Evolutionary conservation across 768 basidiomycete genomes (phyloP).

Genomic region (Russula emetica): DNA sequence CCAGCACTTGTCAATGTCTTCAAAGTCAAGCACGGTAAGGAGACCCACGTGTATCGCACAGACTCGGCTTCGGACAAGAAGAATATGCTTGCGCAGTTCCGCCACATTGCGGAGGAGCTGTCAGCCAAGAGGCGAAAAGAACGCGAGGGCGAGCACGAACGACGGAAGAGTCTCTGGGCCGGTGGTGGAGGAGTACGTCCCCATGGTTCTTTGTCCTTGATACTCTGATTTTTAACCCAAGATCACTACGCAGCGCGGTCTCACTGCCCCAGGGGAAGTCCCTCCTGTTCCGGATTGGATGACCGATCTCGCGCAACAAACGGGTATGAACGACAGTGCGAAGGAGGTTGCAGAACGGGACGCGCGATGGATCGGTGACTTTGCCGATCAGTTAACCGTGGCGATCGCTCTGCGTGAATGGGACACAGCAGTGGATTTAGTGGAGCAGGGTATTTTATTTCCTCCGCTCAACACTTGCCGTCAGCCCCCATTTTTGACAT

Average conservation of each 20-base stretch:
- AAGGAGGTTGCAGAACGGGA: constrained; percentile 80
- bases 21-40: constrained; percentile 90
- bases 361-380: constrained; percentile 83
- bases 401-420: constrained; percentile 87
- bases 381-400: constrained; percentile 87
- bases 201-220: neutral
- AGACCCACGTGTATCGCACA: constrained; percentile 90
- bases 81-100: constrained; percentile 74
- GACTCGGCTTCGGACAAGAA: constrained; percentile 83
- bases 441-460: constrained; percentile 67
- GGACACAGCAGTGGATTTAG: constrained; percentile 77
- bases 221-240: neutral
- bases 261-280: constrained; percentile 36
- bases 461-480: neutral
- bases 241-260: constrained; percentile 32
- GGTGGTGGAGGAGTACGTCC: constrained; percentile 42
- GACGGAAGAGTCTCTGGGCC: constrained; percentile 72
- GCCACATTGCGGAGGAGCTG: constrained; percentile 90
- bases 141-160: constrained; percentile 88
- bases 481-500: neutral
- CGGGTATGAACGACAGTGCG: constrained; percentile 50
- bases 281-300: constrained; percentile 75
- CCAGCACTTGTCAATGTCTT: constrained; percentile 90
- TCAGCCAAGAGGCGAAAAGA: constrained; percentile 86
- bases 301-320: constrained; percentile 58